A percentile compares a stretch with the other conserved stretches of the same genome.
phyloP scores from a whole-genome alignment of 169 alveolate species.

The Plasmodium gonderi region DNA sequence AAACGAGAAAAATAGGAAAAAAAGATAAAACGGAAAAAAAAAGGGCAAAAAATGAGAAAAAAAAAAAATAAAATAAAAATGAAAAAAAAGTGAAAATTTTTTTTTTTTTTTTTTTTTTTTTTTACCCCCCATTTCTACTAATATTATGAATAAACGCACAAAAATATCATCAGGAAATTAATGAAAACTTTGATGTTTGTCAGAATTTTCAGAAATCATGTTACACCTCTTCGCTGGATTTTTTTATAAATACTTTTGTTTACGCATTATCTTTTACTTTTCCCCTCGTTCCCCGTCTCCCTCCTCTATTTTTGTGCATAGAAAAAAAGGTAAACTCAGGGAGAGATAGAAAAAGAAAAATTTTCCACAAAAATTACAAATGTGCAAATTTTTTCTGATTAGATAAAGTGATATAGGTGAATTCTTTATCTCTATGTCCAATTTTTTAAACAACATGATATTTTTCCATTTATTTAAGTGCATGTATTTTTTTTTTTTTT shows the following conservation, averaged over 20 bases:
- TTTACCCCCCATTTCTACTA: not conserved
- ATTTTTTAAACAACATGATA: not conserved
- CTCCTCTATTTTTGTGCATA: not conserved
- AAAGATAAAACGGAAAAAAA: not conserved
- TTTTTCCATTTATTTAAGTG: not conserved
- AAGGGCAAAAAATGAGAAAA: not conserved
- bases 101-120: constrained; percentile 2
- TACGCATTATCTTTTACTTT: not conserved
- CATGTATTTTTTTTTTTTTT: not conserved
- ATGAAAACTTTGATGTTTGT: not conserved
- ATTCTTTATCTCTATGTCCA: not conserved
- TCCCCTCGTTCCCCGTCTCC: not conserved
- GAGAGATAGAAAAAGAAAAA: not conserved
- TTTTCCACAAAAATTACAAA: not conserved
- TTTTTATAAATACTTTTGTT: too few relatives aligned
- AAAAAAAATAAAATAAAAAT: not conserved
- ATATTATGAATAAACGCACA: not conserved
- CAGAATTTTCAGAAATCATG: not conserved
- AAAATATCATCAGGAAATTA: not conserved
- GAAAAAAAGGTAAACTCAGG: not conserved
- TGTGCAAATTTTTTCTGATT: not conserved
- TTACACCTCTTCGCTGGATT: not conserved
- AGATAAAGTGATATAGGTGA: not conserved
- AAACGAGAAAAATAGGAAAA: not conserved
- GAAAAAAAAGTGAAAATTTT: not conserved